These are phyloP conservation scores for Hansenula sp. DNA, from an alignment of 1,139 yeast genomes.

Conservation along the genomic window DNA sequence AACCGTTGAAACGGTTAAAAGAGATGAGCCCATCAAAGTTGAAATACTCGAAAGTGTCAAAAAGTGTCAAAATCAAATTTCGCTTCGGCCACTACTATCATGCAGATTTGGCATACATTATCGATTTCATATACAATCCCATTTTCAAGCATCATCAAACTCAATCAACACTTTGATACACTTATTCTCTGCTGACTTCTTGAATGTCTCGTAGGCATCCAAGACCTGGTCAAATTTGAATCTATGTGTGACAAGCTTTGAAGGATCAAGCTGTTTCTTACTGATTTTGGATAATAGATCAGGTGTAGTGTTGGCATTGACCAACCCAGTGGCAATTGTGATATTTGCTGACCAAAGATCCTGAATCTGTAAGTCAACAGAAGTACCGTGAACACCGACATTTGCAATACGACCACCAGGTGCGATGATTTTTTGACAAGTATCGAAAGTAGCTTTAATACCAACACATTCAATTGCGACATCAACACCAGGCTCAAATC, in stretches of 20 bases:
- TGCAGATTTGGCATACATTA: too few relatives aligned
- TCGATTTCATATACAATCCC: too few relatives aligned
- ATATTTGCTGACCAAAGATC: slow-evolving; percentile 43
- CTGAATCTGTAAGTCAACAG: slow-evolving; percentile 38
- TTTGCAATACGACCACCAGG: slow-evolving; percentile 46
- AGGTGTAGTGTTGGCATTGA: slow-evolving; percentile 36
- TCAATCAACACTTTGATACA: slow-evolving; percentile 37
- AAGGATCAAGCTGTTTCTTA: slow-evolving; percentile 32
- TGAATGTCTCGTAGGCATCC: slow-evolving; percentile 35
- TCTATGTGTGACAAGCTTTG: slow-evolving; percentile 55
- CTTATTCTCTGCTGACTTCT: slow-evolving; percentile 36
- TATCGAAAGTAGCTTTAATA: slow-evolving; percentile 38
- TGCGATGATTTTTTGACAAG: slow-evolving; percentile 38
- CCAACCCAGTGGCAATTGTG: slow-evolving; percentile 39
- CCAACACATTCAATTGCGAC: slow-evolving; percentile 48
- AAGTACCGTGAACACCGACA: slow-evolving; percentile 42
- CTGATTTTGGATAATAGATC: slow-evolving; percentile 30
- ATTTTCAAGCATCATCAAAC: too few relatives aligned
- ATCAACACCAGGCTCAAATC: slow-evolving; percentile 37
- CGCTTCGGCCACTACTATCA: too few relatives aligned
- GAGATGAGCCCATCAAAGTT: too few relatives aligned
- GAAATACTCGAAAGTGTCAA: too few relatives aligned
- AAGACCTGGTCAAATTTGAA: slow-evolving; percentile 55
- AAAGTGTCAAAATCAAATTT: too few relatives aligned
- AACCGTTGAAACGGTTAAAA: too few relatives aligned